Conservation (phyloP, 2,329 filamentous ascomycete genomes). For the Colletotrichum sp. region DNA sequence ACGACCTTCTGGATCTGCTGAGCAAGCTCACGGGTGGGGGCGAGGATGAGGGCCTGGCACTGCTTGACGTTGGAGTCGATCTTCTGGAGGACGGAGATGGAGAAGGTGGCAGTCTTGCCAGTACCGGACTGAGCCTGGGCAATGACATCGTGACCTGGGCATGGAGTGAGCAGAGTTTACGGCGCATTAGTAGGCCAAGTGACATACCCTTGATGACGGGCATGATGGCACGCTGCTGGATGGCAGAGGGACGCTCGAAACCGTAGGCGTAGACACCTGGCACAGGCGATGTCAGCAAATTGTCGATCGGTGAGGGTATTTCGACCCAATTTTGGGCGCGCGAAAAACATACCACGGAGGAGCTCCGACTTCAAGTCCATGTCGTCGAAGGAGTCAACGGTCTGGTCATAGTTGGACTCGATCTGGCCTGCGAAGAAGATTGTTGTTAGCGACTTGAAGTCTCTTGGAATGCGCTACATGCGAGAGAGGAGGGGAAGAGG, state of each 20-base stretch:
- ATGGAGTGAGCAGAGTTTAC: constrained; percentile 13
- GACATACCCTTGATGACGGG: constrained; percentile 96
- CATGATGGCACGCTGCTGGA: constrained; percentile 99
- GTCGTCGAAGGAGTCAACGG: constrained; percentile 97
- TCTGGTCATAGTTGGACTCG: constrained; percentile 99
- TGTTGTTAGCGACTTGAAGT: constrained; percentile 22
- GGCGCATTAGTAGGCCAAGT: background rate
- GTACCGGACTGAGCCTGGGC: constrained; percentile 99
- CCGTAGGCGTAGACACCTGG: constrained; percentile 96
- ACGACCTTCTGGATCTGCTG: constrained; percentile 99
- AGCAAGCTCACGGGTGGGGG: constrained; percentile 96
- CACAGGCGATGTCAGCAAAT: background rate
- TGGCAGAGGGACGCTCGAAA: constrained; percentile 99
- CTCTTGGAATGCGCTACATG: background rate
- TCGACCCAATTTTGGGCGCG: constrained; percentile 13
- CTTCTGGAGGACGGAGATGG: constrained; percentile 98
- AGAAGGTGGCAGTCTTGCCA: constrained; percentile 99
- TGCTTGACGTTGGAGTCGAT: constrained; percentile 94
- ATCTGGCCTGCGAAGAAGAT: constrained; percentile 76
- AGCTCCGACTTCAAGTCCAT: constrained; percentile 98
- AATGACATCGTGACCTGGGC: constrained; percentile 92
- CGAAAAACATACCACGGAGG: constrained; percentile 71
- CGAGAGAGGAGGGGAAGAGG: background rate
- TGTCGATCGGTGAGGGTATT: background rate
- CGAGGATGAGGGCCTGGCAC: constrained; percentile 97